Percentiles rank a stretch among this genome's conserved stretches.
Evolutionary conservation across 2,329 filamentous ascomycete species (phyloP).

Genomic region (Fusarium bactridioides): DNA sequence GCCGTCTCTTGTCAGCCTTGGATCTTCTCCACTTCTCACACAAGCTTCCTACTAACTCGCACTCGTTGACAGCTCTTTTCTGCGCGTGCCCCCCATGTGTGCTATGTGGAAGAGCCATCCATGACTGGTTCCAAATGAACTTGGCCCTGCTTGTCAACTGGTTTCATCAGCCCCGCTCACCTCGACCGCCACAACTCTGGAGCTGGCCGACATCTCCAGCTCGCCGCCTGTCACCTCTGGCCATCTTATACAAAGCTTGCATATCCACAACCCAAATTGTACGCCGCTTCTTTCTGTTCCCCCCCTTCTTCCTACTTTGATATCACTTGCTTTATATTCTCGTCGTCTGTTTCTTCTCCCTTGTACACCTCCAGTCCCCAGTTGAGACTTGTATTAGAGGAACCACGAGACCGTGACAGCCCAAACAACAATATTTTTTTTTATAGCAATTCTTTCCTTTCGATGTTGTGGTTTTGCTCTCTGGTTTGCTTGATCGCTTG

Average conservation of each 20-base stretch:
- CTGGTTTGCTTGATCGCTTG: background rate
- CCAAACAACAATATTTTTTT: background rate
- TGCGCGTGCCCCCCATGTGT: slow-evolving; percentile 39
- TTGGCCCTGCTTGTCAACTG: slow-evolving; percentile 52
- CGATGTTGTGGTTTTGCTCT: background rate
- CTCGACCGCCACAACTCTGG: slow-evolving; percentile 50
- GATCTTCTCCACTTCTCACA: slow-evolving; percentile 23
- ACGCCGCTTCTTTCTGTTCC: slow-evolving; percentile 30
- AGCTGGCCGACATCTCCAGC: slow-evolving; percentile 59
- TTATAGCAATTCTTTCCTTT: background rate
- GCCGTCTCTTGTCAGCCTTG: slow-evolving; percentile 19
- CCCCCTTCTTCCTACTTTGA: slow-evolving; percentile 21
- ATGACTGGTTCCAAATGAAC: slow-evolving; percentile 56
- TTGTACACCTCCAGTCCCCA: background rate
- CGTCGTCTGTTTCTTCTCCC: background rate
- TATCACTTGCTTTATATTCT: background rate
- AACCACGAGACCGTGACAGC: background rate
- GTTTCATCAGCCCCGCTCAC: slow-evolving; percentile 53
- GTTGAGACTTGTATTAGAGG: background rate
- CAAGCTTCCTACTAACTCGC: slow-evolving; percentile 23
- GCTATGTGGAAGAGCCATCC: slow-evolving; percentile 44
- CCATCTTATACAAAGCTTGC: slow-evolving; percentile 39
- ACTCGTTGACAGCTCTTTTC: slow-evolving; percentile 46
- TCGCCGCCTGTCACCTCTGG: slow-evolving; percentile 38
- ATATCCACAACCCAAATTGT: slow-evolving; percentile 35